phyloP scores from a whole-genome alignment of 2,329 filamentous ascomycete genomes.

The Rosellinia necatrix region DNA sequence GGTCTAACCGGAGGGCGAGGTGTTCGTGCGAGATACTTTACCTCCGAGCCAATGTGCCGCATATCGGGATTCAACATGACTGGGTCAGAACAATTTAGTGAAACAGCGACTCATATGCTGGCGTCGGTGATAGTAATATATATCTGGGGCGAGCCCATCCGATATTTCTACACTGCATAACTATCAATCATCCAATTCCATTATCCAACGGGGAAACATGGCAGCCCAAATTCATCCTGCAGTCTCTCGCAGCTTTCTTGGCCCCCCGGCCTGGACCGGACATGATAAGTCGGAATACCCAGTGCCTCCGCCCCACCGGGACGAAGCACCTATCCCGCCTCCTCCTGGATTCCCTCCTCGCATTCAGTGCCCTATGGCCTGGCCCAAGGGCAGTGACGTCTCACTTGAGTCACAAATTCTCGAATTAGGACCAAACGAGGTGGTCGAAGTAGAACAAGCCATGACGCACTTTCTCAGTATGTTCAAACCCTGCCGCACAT shows the following conservation, averaged over 20 bases:
- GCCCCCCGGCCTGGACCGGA: constrained; percentile 19
- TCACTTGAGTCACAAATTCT: constrained; percentile 26
- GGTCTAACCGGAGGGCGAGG: neutral
- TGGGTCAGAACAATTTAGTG: neutral
- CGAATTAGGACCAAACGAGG: constrained; percentile 27
- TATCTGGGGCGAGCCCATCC: neutral
- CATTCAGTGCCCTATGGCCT: constrained; percentile 27
- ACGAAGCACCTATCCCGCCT: constrained; percentile 18
- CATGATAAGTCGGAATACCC: constrained; percentile 21
- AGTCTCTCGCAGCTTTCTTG: constrained; percentile 21
- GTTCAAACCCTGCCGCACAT: constrained; percentile 20
- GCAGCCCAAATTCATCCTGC: constrained; percentile 23
- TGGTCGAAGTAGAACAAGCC: constrained; percentile 33
- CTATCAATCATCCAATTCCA: neutral
- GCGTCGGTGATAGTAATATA: too few relatives aligned
- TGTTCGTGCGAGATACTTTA: neutral
- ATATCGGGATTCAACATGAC: neutral
- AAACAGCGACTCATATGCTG: too few relatives aligned
- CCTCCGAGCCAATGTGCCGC: neutral
- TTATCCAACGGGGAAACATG: constrained; percentile 25
- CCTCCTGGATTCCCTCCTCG: constrained; percentile 28
- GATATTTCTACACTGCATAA: neutral
- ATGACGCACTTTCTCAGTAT: constrained; percentile 34
- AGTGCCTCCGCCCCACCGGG: constrained; percentile 15
- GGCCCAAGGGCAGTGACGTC: constrained; percentile 27